Evolutionary conservation across 2,329 filamentous ascomycete genomes (phyloP), one percentile per base, ranked within the genome.

Genomic region (Mycosphaerella sp.): DNA sequence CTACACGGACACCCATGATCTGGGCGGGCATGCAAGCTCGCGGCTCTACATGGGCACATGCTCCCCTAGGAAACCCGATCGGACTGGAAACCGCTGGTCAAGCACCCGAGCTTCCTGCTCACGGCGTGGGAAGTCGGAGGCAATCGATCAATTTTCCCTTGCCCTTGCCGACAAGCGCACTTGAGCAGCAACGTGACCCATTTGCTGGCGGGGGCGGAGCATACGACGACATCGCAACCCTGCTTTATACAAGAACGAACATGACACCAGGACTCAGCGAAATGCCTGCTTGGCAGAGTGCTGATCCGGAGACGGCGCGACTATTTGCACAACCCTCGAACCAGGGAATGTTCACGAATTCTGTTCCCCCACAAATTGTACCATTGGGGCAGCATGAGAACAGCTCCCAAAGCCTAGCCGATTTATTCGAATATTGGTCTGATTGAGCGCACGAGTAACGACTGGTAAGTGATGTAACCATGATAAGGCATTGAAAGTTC

Each of bases 171-270:
- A 44, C 30, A 13, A 32, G 36, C 6, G n/a, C 41, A 28, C 25
- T 46, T 25, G 35, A 52, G 25, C 44, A 34, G 40, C 44, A 48
- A 40, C 32, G 44, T 32, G 41, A 43, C 48, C 44, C 41, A 14
- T 42, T 47, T 35, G 41, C 50, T 18, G 45, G 45, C 10, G 39
- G 39, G 12, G 45, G 44, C 9, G 44, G 50, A 5, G 44, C 50
- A 16, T 52, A 48, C 40, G 50, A 52, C 21, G 50, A 52, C n/a
- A 37, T 52, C 7, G 50, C 44, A 18, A 41, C 44, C 17, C 12
- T 52, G 17, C 37, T 52, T 7, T 45, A 45, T 32, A 34, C 43
- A 10, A 46, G 49, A 12, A 48, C 40, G 16, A 37, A 28, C 6
- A 36, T 37, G 32, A 47, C 30, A 21, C 40, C 50, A 18, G 17